Base-by-base conservation (phyloP, 2,329 filamentous ascomycete species). In the Colletotrichum limetticola region DNA sequence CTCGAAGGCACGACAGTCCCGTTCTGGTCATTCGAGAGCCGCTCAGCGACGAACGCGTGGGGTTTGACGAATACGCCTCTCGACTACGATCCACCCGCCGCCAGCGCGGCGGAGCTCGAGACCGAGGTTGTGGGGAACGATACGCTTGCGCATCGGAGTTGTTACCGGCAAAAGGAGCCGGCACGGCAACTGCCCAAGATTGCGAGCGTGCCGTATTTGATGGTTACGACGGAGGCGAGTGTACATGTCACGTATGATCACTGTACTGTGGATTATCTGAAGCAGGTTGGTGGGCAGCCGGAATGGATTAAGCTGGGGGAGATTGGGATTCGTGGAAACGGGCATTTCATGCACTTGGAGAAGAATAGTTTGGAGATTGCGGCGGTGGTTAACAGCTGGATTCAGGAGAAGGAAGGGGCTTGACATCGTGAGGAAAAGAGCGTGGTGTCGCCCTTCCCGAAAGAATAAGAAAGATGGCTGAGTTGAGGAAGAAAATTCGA, bases 231-330 rank as follows among this genome's bases (percentile, higher is more conserved):
- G 0, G 86, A 90, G 68, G 86, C 89, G 3, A 88, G 86, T 64
- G 85, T 83, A n/a, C 90, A 91, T 78, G 80, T 82, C 2, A 78
- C 81, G 11, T 91, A 87, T 72, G 90, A 92, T 75, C 86, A 87
- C 78, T 89, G 87, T 46, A 89, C 86, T 0, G 84, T 87, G 1
- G 74, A 78, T 14, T 91, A 87, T 76, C 77, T 91, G 76, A 76
- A 79, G 65, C 89, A 91, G 76, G 87, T 85, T 2, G 88, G 89
- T 0, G 83, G 86, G 1, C 71, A 76, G 0, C 82, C 84, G 1
- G 81, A 86, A 2, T 85, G 84, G 79, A 74, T 88, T 46, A 79
- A 83, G 62, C 80, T 91, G 57, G 83, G 80, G 0, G 78, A 86
- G 0, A 68, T 80, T 1, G 83, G 83, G 0, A 84, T 90, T 1